A percentile compares a stretch with the other conserved stretches of the same genome.
Conservation (phyloP, 768 basidiomycete species). For the Boletus reticulatus region DNA sequence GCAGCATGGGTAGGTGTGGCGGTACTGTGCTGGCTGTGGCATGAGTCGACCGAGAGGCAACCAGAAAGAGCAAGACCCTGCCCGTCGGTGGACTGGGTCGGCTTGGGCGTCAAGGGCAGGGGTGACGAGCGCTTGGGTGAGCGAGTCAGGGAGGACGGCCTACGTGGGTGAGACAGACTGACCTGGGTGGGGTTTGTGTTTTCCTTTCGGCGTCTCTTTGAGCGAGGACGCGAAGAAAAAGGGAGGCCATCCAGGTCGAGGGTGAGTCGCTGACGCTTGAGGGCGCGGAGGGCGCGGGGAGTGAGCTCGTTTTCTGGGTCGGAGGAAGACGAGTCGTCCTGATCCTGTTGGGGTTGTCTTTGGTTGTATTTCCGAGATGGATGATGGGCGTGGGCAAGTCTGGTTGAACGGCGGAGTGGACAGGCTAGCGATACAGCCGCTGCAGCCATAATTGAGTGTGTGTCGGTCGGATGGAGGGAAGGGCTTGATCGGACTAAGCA, state of each 20-base stretch:
- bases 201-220: constrained; percentile 25
- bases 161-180: neutral
- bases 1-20: neutral
- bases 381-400: constrained; percentile 23
- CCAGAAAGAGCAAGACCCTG: neutral
- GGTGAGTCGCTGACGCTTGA: constrained; percentile 32
- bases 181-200: constrained; percentile 1
- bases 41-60: neutral
- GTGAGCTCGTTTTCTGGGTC: constrained; percentile 33
- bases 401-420: constrained; percentile 30
- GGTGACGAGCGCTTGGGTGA: constrained; percentile 13
- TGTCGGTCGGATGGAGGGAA: constrained; percentile 15
- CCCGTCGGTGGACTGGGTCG: neutral
- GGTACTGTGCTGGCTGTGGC: neutral
- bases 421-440: constrained; percentile 29
- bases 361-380: neutral
- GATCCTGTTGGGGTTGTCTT: neutral
- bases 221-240: constrained; percentile 10
- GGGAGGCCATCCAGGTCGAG: constrained; percentile 30
- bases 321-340: constrained; percentile 17
- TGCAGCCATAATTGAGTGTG: constrained; percentile 24
- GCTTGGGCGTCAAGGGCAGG: constrained; percentile 6
- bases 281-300: constrained; percentile 33
- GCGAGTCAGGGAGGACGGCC: no score
- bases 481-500: constrained; percentile 11